Evolutionary conservation across 495 filamentous ascomycete genomes (phyloP).

Genomic region (Neurospora discreta): DNA sequence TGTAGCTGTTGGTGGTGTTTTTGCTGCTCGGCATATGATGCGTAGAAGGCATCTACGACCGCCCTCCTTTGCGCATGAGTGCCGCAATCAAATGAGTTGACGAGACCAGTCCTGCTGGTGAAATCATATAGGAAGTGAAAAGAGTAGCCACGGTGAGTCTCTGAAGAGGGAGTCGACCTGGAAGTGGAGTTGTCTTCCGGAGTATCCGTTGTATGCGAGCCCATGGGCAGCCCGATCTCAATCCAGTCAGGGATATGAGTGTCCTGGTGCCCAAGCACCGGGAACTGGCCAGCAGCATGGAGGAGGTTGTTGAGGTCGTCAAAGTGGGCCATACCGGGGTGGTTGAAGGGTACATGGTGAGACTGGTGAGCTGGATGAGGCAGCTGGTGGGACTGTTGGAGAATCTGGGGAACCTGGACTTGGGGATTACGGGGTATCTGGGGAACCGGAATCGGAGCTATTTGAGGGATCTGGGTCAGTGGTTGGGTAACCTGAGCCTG

Average conservation of each 20-base stretch:
- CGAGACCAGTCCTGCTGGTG: constrained; percentile 19
- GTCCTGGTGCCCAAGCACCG: constrained; percentile 2
- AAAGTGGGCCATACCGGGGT: constrained; percentile 1
- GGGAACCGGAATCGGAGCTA: background rate
- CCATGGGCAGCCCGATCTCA: constrained; percentile 3
- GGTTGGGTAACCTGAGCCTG: background rate
- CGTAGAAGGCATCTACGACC: constrained; percentile 13
- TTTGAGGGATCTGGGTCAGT: background rate
- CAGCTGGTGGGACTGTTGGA: background rate
- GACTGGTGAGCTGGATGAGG: background rate
- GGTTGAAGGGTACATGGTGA: constrained; percentile 1
- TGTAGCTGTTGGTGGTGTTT: background rate
- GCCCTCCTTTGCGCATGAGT: constrained; percentile 15
- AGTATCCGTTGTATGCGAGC: background rate
- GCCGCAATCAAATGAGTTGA: constrained; percentile 23
- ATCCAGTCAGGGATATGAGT: constrained; percentile 9
- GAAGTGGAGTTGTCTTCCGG: background rate
- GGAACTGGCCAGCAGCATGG: constrained; percentile 13
- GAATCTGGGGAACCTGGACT: background rate
- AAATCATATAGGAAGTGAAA: constrained; percentile 20
- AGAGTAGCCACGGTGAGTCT: constrained; percentile 11
- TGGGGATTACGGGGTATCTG: background rate
- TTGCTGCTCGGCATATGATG: constrained; percentile 10
- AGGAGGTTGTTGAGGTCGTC: constrained; percentile 12
- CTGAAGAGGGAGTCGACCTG: background rate